Base-by-base conservation (phyloP, 257 asterid species). In the Petunia axillaris region DNA sequence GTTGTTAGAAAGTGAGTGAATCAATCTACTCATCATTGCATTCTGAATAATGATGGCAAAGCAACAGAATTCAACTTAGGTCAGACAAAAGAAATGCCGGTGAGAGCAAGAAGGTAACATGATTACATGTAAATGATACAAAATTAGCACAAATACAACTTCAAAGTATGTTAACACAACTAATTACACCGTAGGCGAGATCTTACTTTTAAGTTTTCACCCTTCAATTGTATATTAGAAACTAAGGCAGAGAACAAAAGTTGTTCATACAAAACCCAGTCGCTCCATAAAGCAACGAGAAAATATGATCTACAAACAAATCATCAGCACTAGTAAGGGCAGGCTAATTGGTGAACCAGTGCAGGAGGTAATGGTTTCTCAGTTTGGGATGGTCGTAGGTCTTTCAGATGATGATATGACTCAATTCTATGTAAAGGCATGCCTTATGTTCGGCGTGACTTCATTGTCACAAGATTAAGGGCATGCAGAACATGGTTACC, bases 271-370 rank as follows among this genome's bases (percentile, higher is more conserved):
- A 7, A 8, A 50, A 50, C 2, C 10, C 39, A 59, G 13, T 59
- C 25, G 64, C 64, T 59, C 39, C 64, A 68, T 44, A 44, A n/a
- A 1, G 53, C 57, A 68, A 68, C 55, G 40, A 68, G 57, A 68
- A 16, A 16, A 7, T 68, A 16, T 44, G 76, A 44, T 44, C 41
- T 68, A 68, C 76, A 68, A 68, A 68, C 76, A 68, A 43, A 68
- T 44, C 4, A 44, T 68, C 57, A 44, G 36, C 58, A 43, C 76
- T 44, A 5, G 25, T 36, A 15, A 65, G 43, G 46, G 77, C 59
- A 25, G 25, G 25, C 16, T 0, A 48, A 48, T 10, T 25, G 16
- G 16, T 70, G 58, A 70, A 8, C 55, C 77, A 70, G 41, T 70
- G 59, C 2, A 25, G 77, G 77, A 25, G 16, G 4, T 70, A 70